Evolutionary conservation across 768 basidiomycete genomes (phyloP).

Genomic region (Kwoniella sp.): DNA sequence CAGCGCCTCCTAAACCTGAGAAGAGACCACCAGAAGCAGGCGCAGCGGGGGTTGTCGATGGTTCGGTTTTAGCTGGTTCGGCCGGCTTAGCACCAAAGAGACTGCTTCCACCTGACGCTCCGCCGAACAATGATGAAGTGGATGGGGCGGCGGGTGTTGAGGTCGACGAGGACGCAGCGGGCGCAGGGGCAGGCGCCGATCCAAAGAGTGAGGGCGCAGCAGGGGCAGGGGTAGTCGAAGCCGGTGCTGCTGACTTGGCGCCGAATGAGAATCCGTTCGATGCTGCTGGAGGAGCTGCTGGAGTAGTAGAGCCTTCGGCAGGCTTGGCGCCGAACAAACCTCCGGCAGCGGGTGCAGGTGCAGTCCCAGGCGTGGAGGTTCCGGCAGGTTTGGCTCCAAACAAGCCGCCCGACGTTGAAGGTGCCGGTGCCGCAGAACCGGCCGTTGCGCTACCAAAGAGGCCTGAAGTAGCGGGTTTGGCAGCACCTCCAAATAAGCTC

Average conservation of each 20-base stretch:
- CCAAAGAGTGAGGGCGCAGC: conserved; percentile 10
- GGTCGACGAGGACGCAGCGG: not conserved
- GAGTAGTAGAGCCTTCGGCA: conserved; percentile 23
- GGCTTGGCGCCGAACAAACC: conserved; percentile 28
- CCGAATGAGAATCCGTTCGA: conserved; percentile 24
- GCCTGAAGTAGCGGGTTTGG: conserved; percentile 26
- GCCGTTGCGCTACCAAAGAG: conserved; percentile 41
- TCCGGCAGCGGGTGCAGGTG: conserved; percentile 1
- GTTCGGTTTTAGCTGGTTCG: conserved; percentile 24
- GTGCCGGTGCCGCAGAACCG: conserved; percentile 9
- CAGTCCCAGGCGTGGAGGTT: conserved; percentile 16
- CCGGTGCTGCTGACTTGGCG: conserved; percentile 12
- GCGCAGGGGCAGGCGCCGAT: not conserved
- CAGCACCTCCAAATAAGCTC: conserved; percentile 34
- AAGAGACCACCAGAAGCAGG: conserved; percentile 28
- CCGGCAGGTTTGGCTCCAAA: conserved; percentile 36
- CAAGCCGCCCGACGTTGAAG: conserved; percentile 25
- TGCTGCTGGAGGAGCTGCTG: conserved; percentile 29
- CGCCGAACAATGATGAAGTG: conserved; percentile 6
- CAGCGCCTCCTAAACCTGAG: conserved; percentile 22
- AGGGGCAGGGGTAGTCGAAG: conserved; percentile 32
- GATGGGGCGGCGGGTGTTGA: conserved; percentile 21
- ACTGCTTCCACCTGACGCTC: conserved; percentile 1
- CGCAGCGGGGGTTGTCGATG: conserved; percentile 24
- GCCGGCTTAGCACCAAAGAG: conserved; percentile 31